Base-by-base conservation (phyloP, 208 protist species). In the Acanthamoeba healyi region DNA sequence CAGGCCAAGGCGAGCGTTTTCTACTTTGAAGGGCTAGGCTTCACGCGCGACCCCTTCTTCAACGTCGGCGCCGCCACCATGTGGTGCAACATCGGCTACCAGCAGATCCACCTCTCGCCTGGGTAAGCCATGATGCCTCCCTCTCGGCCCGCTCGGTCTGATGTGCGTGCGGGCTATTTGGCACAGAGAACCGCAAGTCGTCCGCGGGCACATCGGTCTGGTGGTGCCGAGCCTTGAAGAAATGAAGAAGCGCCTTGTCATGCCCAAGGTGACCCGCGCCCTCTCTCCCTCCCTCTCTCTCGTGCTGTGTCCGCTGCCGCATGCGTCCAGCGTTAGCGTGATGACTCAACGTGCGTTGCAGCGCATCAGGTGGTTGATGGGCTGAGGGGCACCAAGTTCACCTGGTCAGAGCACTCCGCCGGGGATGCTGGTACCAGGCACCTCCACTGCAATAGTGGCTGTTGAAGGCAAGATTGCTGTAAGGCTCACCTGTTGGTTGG, bases 21-120 rank as follows among this genome's bases (percentile, higher is more conserved):
- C 51, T 88, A 88, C 51, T 88, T 88, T 34, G 79, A 88, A 61
- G 79, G 79, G 0, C 12, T 88, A 46, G 79, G 79, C 32, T 42
- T 88, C 46, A 63, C 79, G 3, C 42, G 79, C 17, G 79, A 88
- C 51, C 79, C 79, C 5, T 88, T 65, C 51, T 63, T n/a, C 42
- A 54, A 63, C 29, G 79, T 88, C 14, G 79, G 79, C 14, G 79
- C 79, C 14, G 12, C n/a, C 51, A 88, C 79, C 79, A 88, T 88
- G 79, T 88, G 79, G 79, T 54, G 46, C 79, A 88, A 88, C 79
- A 63, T 63, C 24, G 79, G 79, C 36, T 88, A 36, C 24, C 79
- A 88, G 32, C 79, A 88, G 79, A 63, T 88, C 51, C 79, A 88
- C 51, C 79, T 88, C 36, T 63, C 79, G 12, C 79, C 46, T 0